Conservation (phyloP, 2,329 filamentous ascomycete species). For the Penicillium sp. region DNA sequence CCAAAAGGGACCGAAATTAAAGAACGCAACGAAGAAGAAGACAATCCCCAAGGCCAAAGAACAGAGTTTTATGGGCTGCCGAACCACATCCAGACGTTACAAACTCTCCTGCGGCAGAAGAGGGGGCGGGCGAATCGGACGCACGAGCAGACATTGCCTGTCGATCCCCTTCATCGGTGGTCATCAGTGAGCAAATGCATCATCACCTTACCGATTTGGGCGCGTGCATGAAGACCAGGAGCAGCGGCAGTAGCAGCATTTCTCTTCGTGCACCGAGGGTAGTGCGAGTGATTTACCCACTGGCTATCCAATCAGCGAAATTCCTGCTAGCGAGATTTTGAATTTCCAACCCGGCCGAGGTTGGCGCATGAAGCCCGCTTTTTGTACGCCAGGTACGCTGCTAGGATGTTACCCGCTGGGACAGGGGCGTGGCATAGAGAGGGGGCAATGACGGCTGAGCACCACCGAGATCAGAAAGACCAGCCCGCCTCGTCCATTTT, state of each 20-base stretch:
- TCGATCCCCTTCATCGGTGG: slow-evolving; percentile 28
- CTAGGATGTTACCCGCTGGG: slow-evolving; percentile 19
- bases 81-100: slow-evolving; percentile 11
- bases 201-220: slow-evolving; percentile 28
- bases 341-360: slow-evolving; percentile 32
- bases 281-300: slow-evolving; percentile 24
- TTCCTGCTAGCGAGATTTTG: slow-evolving; percentile 27
- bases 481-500: slow-evolving; percentile 11
- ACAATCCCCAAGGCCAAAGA: slow-evolving; percentile 3
- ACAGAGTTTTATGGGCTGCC: slow-evolving; percentile 12
- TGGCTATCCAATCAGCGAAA: slow-evolving; percentile 35
- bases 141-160: slow-evolving; percentile 26
- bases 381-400: slow-evolving; percentile 27
- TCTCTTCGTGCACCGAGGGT: slow-evolving; percentile 17
- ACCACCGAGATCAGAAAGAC: not conserved
- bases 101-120: slow-evolving; percentile 16
- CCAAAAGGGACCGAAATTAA: slow-evolving; percentile 1
- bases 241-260: not conserved
- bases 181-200: slow-evolving; percentile 19
- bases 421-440: slow-evolving; percentile 5
- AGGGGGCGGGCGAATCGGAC: slow-evolving; percentile 11
- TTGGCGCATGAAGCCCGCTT: slow-evolving; percentile 27
- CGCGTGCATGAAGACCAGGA: slow-evolving; percentile 26
- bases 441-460: not conserved
- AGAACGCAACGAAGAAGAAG: slow-evolving; percentile 3